Base-by-base conservation (phyloP, 2,329 filamentous ascomycete genomes). In the Ambrosiella cleistominuta region DNA sequence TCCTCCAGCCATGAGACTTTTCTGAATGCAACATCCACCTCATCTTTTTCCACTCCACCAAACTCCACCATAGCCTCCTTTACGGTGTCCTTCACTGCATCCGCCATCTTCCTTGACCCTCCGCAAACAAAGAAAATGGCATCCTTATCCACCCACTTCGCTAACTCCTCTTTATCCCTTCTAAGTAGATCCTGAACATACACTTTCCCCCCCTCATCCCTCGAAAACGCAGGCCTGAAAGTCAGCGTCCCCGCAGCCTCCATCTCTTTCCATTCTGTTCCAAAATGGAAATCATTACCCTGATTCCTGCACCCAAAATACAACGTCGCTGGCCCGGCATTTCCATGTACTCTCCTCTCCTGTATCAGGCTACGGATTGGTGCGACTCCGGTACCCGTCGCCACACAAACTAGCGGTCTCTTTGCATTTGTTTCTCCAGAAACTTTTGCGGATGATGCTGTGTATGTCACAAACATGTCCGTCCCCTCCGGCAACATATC, bases 281-380 rank as follows among this genome's bases (percentile, higher is more conserved):
- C 69, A 67, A 93, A 98, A 70, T 89, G 90, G 70, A 80, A 96
- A 67, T 98, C 93, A 0, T 83, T 79, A 0, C 72, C 65, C 9
- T 74, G 70, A 64, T 87, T 94, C 38, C 93, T 82, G 63, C 86
- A 88, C 9, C 93, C 93, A 63, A 88, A 97, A 69, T 97, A 84
- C 1, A 98, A 74, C 0, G 87, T 71, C 3, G 72, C 64, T 6
- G 61, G 55, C 2, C 67, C 59, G 13, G 59, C 40, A 15, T n/a
- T 38, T 8, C 8, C 35, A 27, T 55, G 52, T 35, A 19, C 35
- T 45, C 17, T 88, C n/a, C 89, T 84, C 63, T 94, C 83, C 66
- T 85, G 83, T n/a, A 93, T 75, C 63, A 96, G 75, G 3, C 85
- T 80, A 2, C 90, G 82, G 65, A 95, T 81, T 0, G 91, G 90